Conservation (phyloP, 2,329 filamentous ascomycete genomes). For the Bipolaris victoriae region DNA sequence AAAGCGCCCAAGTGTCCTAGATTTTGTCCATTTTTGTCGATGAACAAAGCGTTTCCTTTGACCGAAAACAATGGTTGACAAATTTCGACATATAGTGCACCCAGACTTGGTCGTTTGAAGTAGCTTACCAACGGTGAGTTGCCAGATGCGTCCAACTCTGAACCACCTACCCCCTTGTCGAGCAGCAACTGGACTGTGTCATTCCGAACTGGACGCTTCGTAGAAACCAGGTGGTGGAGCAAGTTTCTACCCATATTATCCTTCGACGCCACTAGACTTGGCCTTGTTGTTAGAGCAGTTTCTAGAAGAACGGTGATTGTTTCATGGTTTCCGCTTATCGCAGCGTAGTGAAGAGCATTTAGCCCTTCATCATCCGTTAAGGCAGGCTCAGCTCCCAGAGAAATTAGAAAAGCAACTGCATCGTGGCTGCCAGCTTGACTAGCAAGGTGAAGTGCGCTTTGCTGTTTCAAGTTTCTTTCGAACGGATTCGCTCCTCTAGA, state of each 20-base stretch:
- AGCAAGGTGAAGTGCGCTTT: slow-evolving; percentile 17
- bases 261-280: slow-evolving; percentile 9
- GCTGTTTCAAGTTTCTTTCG: slow-evolving; percentile 9
- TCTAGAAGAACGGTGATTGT: slow-evolving; percentile 13
- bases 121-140: slow-evolving; percentile 11
- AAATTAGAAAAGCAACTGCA: slow-evolving; percentile 13
- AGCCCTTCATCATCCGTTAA: slow-evolving; percentile 14
- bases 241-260: slow-evolving; percentile 7
- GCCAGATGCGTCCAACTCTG: slow-evolving; percentile 13
- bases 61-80: slow-evolving; percentile 6
- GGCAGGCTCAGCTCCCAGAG: slow-evolving; percentile 9
- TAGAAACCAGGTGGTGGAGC: slow-evolving; percentile 14
- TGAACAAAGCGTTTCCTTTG: slow-evolving; percentile 16
- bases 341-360: slow-evolving; percentile 19
- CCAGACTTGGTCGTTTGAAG: background rate
- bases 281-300: background rate
- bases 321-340: slow-evolving; percentile 10
- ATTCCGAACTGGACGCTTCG: no score
- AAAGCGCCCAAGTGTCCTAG: slow-evolving; percentile 13
- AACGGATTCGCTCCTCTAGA: slow-evolving; percentile 17
- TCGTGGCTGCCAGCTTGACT: slow-evolving; percentile 12
- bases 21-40: slow-evolving; percentile 12
- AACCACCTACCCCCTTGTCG: slow-evolving; percentile 10
- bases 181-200: slow-evolving; percentile 19
- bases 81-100: background rate